Conservation (phyloP, 1,284 basidiomycete species). For the Naganishia albida region DNA sequence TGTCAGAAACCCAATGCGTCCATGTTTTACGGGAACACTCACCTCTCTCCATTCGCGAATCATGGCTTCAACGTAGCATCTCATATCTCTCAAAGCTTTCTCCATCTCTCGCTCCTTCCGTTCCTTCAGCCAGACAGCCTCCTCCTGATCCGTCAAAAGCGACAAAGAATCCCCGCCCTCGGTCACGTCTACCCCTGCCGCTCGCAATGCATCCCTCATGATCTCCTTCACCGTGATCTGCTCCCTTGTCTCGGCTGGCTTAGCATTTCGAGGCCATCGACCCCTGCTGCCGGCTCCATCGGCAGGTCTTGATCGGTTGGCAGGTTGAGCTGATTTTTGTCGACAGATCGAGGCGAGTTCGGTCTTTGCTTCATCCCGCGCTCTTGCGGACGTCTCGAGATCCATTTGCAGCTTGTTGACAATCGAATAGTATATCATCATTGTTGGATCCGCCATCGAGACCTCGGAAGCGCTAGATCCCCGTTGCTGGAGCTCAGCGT, state of each 20-base stretch:
- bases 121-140: conserved; percentile 11
- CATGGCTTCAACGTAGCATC: conserved; percentile 30
- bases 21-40: neutral
- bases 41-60: conserved; percentile 31
- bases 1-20: neutral
- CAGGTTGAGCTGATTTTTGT: neutral
- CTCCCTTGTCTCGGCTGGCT: neutral
- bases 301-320: neutral
- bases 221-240: neutral
- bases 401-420: conserved; percentile 17
- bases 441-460: neutral
- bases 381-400: neutral
- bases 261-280: neutral
- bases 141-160: conserved; percentile 17
- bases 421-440: conserved; percentile 10
- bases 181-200: neutral
- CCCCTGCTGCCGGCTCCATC: neutral
- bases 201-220: neutral
- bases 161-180: neutral
- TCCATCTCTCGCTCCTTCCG: conserved; percentile 27
- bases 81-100: conserved; percentile 28
- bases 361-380: conserved; percentile 12
- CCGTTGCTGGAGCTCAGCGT: neutral
- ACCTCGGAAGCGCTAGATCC: neutral
- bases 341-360: conserved; percentile 5